Percentiles rank a stretch among this genome's conserved stretches.
Evolutionary conservation across 345 rosid genomes (phyloP).

Genomic region (Adansonia digitata): DNA sequence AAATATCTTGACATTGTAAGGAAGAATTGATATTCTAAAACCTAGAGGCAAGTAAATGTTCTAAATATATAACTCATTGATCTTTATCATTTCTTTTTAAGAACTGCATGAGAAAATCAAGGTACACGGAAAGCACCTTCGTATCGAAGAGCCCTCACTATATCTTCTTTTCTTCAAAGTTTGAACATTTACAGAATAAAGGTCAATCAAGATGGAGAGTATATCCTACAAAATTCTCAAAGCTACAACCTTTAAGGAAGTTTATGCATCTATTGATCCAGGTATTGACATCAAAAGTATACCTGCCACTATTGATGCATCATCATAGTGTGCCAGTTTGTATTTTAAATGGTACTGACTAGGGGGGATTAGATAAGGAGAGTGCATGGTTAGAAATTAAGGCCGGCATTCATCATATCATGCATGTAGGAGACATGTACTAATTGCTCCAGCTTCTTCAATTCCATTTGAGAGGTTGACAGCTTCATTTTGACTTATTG

Average conservation of each 20-base stretch:
- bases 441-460: background rate
- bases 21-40: background rate
- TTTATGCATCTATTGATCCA: background rate
- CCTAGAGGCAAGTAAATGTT: background rate
- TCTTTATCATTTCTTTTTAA: background rate
- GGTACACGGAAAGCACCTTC: background rate
- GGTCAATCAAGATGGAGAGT: background rate
- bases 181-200: background rate
- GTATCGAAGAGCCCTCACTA: background rate
- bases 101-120: too few species aligned
- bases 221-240: background rate
- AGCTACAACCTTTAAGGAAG: background rate
- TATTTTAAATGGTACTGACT: background rate
- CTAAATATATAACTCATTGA: background rate
- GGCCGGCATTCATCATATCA: background rate
- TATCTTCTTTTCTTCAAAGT: background rate
- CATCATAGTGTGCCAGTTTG: background rate
- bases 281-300: background rate
- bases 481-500: background rate
- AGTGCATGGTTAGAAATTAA: background rate
- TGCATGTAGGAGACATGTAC: background rate
- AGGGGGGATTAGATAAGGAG: background rate
- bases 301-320: background rate
- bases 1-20: background rate
- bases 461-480: background rate